phyloP scores from a whole-genome alignment of 257 asterid genomes.

The Fraxinus anomala region DNA sequence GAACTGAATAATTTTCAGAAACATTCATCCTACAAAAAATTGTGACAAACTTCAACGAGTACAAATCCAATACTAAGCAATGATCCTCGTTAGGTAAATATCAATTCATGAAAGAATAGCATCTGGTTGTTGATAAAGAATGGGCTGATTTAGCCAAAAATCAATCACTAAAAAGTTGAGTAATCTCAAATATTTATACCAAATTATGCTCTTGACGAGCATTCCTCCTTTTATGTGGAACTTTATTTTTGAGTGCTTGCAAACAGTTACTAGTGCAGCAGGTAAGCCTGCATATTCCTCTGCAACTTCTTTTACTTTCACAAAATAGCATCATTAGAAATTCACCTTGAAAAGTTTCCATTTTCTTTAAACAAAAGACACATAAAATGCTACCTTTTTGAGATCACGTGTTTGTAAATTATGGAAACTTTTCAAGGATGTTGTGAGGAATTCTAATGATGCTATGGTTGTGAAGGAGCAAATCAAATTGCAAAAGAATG shows the following conservation, averaged over 20 bases:
- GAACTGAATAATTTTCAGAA: background rate
- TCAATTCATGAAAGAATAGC: background rate
- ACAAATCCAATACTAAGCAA: background rate
- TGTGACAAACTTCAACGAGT: background rate
- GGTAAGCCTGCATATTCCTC: background rate
- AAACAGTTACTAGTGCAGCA: background rate
- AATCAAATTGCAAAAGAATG: conserved; percentile 22
- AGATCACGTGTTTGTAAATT: conserved; percentile 12
- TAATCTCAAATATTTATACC: background rate
- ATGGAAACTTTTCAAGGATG: conserved; percentile 25
- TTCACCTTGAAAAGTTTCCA: background rate
- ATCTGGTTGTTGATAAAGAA: background rate
- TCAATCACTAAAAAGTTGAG: background rate
- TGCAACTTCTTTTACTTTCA: background rate
- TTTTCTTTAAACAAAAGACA: no score
- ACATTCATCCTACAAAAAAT: background rate
- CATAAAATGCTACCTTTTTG: no score
- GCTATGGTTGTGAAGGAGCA: background rate
- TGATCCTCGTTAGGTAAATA: no score
- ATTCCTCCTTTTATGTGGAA: background rate
- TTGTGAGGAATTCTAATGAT: conserved; percentile 15
- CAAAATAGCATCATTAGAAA: background rate
- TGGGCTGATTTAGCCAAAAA: background rate
- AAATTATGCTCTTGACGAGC: background rate
- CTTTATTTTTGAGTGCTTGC: background rate